These are phyloP conservation scores for Syncephalis plumigaleata DNA, from an alignment of 371 early-diverging fungal species.

Conservation along the genomic window DNA sequence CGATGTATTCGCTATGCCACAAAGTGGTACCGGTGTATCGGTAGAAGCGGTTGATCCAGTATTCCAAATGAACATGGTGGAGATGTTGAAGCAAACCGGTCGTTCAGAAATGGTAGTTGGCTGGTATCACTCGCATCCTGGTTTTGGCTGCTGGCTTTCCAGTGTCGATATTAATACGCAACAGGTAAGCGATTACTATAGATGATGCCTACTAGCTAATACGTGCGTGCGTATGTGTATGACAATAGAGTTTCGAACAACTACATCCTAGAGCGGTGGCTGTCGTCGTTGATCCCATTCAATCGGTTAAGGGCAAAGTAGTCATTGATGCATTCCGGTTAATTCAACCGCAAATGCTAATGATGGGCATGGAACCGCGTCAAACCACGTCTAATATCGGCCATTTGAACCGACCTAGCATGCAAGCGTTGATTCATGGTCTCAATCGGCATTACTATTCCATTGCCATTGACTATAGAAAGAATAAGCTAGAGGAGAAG, in stretches of 20 bases:
- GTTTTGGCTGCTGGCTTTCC: slow-evolving; percentile 99
- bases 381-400: slow-evolving; percentile 99
- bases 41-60: slow-evolving; percentile 99
- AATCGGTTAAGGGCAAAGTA: slow-evolving; percentile 99
- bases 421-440: slow-evolving; percentile 98
- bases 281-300: slow-evolving; percentile 99
- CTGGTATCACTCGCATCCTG: slow-evolving; percentile 99
- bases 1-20: slow-evolving; percentile 99
- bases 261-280: slow-evolving; percentile 96
- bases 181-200: slow-evolving; percentile 31
- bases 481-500: slow-evolving; percentile 97
- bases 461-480: slow-evolving; percentile 97
- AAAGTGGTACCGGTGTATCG: slow-evolving; percentile 98
- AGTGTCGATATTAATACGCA: slow-evolving; percentile 99
- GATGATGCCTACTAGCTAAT: neutral
- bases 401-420: slow-evolving; percentile 96
- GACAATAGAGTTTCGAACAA: slow-evolving; percentile 88
- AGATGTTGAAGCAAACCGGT: slow-evolving; percentile 98
- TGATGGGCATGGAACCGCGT: slow-evolving; percentile 93
- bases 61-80: slow-evolving; percentile 99
- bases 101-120: slow-evolving; percentile 99
- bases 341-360: slow-evolving; percentile 81
- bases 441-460: slow-evolving; percentile 99
- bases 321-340: slow-evolving; percentile 99
- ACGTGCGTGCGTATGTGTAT: slow-evolving; percentile 2